A percentile compares a stretch with the other conserved stretches of the same genome.
phyloP scores from a whole-genome alignment of 805 yeast genomes.

The Sugiyamaella lignohabitans region DNA sequence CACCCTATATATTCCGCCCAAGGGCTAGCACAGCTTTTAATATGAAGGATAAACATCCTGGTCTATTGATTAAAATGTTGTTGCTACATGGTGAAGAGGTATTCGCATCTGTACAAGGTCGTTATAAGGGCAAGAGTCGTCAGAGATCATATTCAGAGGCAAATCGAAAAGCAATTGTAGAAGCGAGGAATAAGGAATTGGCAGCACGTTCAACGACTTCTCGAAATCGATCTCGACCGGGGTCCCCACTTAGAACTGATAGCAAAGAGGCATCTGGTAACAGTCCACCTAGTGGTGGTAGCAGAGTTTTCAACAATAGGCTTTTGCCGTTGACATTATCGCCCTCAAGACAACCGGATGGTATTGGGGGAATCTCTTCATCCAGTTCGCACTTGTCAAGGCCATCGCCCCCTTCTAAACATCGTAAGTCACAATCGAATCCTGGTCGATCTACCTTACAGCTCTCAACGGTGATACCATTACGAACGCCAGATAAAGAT shows the following conservation, averaged over 20 bases:
- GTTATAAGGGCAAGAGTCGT: constrained; percentile 12
- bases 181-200: constrained; percentile 21
- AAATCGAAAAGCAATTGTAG: constrained; percentile 19
- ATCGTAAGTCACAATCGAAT: not conserved
- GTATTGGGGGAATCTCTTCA: too few species aligned
- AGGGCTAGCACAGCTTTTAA: constrained; percentile 26
- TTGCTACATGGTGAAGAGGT: constrained; percentile 20
- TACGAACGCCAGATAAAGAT: not conserved
- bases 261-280: not conserved
- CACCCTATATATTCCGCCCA: constrained; percentile 28
- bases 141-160: constrained; percentile 21
- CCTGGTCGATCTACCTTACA: constrained; percentile 3
- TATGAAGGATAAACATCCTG: constrained; percentile 28
- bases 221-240: not conserved
- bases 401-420: not conserved
- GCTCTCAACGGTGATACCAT: constrained; percentile 1
- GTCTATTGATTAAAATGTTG: constrained; percentile 22
- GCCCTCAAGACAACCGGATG: constrained; percentile 12
- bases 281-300: not conserved
- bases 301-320: constrained; percentile 11
- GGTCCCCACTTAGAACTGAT: constrained; percentile 4
- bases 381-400: not conserved
- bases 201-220: constrained; percentile 5
- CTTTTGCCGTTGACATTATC: constrained; percentile 22
- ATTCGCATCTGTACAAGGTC: constrained; percentile 19